A percentile compares a stretch with the other conserved stretches of the same genome.
These are phyloP conservation scores for Diddensiella transvaalensis DNA, from an alignment of 805 yeast species.

Conservation along the genomic window DNA sequence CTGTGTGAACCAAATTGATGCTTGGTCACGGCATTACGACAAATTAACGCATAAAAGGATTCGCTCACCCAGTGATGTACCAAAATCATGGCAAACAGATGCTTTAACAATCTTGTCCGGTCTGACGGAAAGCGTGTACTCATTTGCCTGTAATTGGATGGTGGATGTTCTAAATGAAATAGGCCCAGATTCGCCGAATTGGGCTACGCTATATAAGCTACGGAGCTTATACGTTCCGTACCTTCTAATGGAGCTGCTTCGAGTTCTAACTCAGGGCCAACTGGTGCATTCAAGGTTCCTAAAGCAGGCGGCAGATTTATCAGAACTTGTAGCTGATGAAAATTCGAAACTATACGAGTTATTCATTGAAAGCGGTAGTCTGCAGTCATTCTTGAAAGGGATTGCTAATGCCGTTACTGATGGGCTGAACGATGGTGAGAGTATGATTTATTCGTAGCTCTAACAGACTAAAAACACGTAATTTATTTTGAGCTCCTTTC, in stretches of 20 bases:
- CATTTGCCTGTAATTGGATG: slow-evolving; percentile 18
- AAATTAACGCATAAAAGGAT: slow-evolving; percentile 4
- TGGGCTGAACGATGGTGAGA: slow-evolving; percentile 40
- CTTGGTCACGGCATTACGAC: slow-evolving; percentile 42
- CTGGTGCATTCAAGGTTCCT: slow-evolving; percentile 43
- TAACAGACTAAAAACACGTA: slow-evolving; percentile 5
- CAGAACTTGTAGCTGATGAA: slow-evolving; percentile 67
- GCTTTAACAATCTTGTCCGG: slow-evolving; percentile 6
- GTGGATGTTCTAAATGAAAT: slow-evolving; percentile 4
- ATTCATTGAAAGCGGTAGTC: slow-evolving; percentile 54
- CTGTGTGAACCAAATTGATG: slow-evolving; percentile 45
- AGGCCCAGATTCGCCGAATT: slow-evolving; percentile 31
- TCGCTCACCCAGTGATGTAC: not conserved
- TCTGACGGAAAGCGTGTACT: slow-evolving; percentile 5
- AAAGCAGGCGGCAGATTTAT: slow-evolving; percentile 53
- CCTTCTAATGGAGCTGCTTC: slow-evolving; percentile 62
- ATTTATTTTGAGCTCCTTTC: not conserved
- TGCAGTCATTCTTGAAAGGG: slow-evolving; percentile 50
- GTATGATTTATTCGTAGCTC: slow-evolving; percentile 41
- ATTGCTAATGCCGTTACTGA: slow-evolving; percentile 57
- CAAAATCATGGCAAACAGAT: slow-evolving; percentile 1
- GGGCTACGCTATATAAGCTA: slow-evolving; percentile 46
- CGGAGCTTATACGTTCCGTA: slow-evolving; percentile 72
- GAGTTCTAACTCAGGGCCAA: slow-evolving; percentile 47
- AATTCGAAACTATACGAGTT: slow-evolving; percentile 55